Base-by-base conservation (phyloP, 331 rosid species). In the Rhamnella rubrinervis region DNA sequence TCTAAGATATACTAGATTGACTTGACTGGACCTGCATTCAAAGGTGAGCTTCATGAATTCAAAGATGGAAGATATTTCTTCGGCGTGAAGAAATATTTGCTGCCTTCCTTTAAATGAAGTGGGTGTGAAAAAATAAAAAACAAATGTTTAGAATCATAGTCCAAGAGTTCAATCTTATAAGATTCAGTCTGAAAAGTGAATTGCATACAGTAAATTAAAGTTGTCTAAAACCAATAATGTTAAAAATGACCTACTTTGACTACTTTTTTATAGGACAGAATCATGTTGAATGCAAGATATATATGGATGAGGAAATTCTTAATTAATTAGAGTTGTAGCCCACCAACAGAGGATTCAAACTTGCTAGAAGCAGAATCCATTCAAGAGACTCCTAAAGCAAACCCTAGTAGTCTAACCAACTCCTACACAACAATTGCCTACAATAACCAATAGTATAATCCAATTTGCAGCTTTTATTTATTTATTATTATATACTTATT, bases 261-360 rank as follows among this genome's bases (percentile, higher is more conserved):
- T 56, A 20, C 37, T 80, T 38, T 38, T n/a, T 18, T 7, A 28
- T 31, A 21, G 0, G 49, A 44, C 31, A 65, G 85, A 82, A 68
- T 71, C 70, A n/a, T 10, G 70, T 64, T 73, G 67, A 82, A 63
- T 39, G 31, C 63, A 59, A 26, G 35, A 31, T 66, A 59, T 52
- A 39, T 56, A 28, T 40, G 38, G 40, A 19, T 15, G 55, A 31
- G 35, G 28, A 9, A 41, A 58, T 31, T 16, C 14, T 46, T 31
- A 31, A 28, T 74, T 71, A 23, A 68, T 51, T 72, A 39, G 81
- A 84, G 61, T 75, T 71, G 71, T 61, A 59, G 64, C 55, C 70
- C 20, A 3, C n/a, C 56, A 68, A 8, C 19, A 57, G n/a, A 60
- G 72, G 57, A 59, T 57, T 49, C 18, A 26, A 64, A 63, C 46